phyloP scores from a whole-genome alignment of 2,329 filamentous ascomycete species.

The Hypoxylon sp. region DNA sequence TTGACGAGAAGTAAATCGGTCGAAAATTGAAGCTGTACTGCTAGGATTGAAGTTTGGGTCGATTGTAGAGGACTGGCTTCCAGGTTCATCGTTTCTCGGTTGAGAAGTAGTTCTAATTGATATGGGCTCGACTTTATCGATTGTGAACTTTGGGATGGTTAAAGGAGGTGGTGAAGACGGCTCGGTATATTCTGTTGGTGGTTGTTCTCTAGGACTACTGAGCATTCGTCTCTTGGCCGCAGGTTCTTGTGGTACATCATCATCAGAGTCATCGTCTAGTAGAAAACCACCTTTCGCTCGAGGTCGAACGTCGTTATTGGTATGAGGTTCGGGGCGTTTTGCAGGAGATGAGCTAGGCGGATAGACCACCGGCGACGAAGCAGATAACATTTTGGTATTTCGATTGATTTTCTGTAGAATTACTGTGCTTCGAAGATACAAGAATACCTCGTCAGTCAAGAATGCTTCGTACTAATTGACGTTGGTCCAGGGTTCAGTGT shows the following conservation, averaged over 20 bases:
- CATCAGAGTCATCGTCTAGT: slow-evolving; percentile 52
- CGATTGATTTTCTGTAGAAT: too few relatives aligned
- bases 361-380: slow-evolving; percentile 67
- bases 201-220: slow-evolving; percentile 40
- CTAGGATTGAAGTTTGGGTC: slow-evolving; percentile 37
- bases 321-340: slow-evolving; percentile 51
- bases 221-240: slow-evolving; percentile 56
- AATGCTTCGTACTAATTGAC: slow-evolving; percentile 3
- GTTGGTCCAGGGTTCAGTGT: slow-evolving; percentile 1
- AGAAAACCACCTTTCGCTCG: slow-evolving; percentile 55
- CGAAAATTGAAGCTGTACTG: slow-evolving; percentile 36
- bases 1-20: slow-evolving; percentile 35
- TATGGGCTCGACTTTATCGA: slow-evolving; percentile 11
- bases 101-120: slow-evolving; percentile 6
- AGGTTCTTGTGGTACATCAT: slow-evolving; percentile 46
- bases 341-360: slow-evolving; percentile 58
- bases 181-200: slow-evolving; percentile 34
- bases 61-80: slow-evolving; percentile 26
- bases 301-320: slow-evolving; percentile 46
- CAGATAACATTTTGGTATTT: slow-evolving; percentile 67
- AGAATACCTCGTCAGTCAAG: slow-evolving; percentile 8
- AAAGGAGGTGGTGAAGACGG: slow-evolving; percentile 40
- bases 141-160: slow-evolving; percentile 18
- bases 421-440: slow-evolving; percentile 11
- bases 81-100: not conserved